Percentiles rank a stretch among this genome's conserved stretches.
These are phyloP conservation scores for Fusarium oxysporum DNA, from an alignment of 2,329 filamentous ascomycete species.

Conservation along the genomic window DNA sequence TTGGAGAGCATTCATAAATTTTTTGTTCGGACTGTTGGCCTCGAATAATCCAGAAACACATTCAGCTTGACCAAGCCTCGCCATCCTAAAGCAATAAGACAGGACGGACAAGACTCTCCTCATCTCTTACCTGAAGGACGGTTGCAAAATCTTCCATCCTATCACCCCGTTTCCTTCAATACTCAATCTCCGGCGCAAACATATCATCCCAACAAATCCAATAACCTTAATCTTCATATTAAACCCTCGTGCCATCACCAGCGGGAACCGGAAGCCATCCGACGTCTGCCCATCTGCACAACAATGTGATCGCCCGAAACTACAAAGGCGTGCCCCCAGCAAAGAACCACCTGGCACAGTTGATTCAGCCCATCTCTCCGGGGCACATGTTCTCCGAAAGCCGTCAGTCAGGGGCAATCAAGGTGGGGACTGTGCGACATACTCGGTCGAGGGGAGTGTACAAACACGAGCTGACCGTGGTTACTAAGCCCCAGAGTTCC, in stretches of 20 bases:
- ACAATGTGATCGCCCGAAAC: constrained; percentile 61
- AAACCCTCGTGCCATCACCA: constrained; percentile 49
- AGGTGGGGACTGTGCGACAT: constrained; percentile 47
- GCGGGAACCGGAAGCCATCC: constrained; percentile 59
- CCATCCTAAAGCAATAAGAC: neutral
- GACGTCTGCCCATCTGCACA: constrained; percentile 58
- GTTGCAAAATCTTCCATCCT: no score
- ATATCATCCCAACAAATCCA: neutral
- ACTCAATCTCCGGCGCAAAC: neutral
- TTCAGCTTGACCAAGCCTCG: neutral
- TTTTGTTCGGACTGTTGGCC: neutral
- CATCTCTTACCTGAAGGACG: no score
- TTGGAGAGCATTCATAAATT: neutral
- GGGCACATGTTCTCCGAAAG: constrained; percentile 48
- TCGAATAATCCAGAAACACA: neutral
- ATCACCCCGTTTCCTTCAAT: neutral
- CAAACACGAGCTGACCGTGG: constrained; percentile 43
- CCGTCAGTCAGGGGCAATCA: constrained; percentile 51
- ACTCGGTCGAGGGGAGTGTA: constrained; percentile 48
- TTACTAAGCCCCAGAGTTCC: constrained; percentile 37
- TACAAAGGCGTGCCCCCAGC: constrained; percentile 57
- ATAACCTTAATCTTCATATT: constrained; percentile 41
- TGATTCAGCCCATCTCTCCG: constrained; percentile 15
- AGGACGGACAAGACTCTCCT: neutral
- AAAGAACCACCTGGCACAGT: constrained; percentile 41